Evolutionary conservation across 148 eudicot species (phyloP), one percentile per base, ranked within the genome.

Genomic region (Rhododendron williamsianum): DNA sequence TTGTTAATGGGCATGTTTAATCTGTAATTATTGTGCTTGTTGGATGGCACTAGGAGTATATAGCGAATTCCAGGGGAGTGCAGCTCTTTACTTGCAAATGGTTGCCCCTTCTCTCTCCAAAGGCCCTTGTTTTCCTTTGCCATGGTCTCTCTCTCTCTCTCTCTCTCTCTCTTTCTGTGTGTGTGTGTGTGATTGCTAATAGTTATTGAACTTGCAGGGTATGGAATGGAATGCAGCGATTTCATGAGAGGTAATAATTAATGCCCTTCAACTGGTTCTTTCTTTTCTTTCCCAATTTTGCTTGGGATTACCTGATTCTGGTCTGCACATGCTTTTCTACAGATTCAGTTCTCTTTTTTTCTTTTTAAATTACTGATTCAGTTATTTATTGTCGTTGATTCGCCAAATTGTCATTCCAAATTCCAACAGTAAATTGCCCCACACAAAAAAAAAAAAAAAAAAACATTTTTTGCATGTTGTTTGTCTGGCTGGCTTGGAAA

Each of bases 201-300:
- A 41, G 79, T 89, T 41, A 6, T 69, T 86, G 78, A 80, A 27
- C 76, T 82, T 91, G 91, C 96, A 97, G 99, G 99, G 45, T 97
- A 97, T 92, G 99, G 98, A 86, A 95, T 97, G 99, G 99, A 97
- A 86, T 97, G 99, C 91, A 93, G 99, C 90, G 89, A 89, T 49
- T 97, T 91, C 93, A 97, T 97, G 99, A 97, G 85, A 97, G 99
- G 99, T 95, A 89, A 63, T 95, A 89, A 63, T 88, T 78, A 87
- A 86, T 91, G 88, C 73, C 81, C 48, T 80, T 58, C 52, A 72
- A 58, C 69, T 45, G 54, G 15, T 46, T 78, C 54, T 25, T 73
- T 51, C 9, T 35, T 51, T 52, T 69, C 48, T 36, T 30, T 78
- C 8, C 69, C 9, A 19, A 46, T 71, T 41, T 19, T 48, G 7